Conservation (phyloP, 2,329 filamentous ascomycete species). For the Nemania diffusa region DNA sequence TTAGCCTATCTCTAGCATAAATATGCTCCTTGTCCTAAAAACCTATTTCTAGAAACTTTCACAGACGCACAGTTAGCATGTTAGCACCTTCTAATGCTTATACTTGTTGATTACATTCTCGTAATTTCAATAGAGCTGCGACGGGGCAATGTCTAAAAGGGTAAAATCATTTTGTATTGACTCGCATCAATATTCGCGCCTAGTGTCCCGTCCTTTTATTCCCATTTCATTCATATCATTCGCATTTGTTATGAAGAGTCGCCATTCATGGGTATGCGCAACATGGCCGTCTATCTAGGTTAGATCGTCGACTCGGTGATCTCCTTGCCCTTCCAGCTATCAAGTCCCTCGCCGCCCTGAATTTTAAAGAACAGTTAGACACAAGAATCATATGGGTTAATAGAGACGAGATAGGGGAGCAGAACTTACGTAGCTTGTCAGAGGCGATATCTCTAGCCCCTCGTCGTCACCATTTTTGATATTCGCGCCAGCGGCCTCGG, state of each 20-base stretch:
- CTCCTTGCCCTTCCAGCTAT: conserved; percentile 62
- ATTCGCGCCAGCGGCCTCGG: conserved; percentile 78
- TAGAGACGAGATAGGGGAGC: neutral
- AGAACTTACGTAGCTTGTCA: conserved; percentile 91
- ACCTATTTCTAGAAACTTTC: neutral
- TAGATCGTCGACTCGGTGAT: conserved; percentile 45
- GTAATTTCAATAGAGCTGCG: neutral
- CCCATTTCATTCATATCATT: conserved; percentile 29
- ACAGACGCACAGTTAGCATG: neutral
- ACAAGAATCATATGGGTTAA: neutral
- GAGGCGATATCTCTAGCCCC: conserved; percentile 89
- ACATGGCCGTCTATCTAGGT: neutral
- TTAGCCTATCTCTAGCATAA: neutral
- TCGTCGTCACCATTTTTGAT: conserved; percentile 68
- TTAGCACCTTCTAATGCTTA: neutral
- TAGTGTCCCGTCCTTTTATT: conserved; percentile 19
- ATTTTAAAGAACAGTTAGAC: conserved; percentile 54
- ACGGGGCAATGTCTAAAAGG: neutral
- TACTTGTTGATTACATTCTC: neutral
- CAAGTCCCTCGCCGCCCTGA: conserved; percentile 68
- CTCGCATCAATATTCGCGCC: conserved; percentile 18
- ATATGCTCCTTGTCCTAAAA: neutral
- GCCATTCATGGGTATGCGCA: conserved; percentile 7
- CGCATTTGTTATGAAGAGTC: conserved; percentile 15
- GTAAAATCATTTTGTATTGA: conserved; percentile 9